Base-by-base conservation (phyloP, 2,329 filamentous ascomycete genomes). In the Pyricularia sp. region DNA sequence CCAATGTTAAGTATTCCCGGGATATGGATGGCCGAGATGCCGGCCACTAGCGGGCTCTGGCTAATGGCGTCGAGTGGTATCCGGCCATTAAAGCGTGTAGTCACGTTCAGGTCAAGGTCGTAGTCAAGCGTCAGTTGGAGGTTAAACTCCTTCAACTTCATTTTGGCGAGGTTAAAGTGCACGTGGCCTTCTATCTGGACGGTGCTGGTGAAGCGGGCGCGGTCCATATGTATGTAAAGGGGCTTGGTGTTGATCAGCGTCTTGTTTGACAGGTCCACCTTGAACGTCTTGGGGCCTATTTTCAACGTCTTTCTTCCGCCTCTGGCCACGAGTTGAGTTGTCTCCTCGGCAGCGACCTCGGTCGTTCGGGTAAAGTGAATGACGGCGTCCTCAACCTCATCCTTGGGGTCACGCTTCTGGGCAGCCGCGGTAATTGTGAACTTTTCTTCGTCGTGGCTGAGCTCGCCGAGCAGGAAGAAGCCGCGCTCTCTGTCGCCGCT, bases 251-350 rank as follows among this genome's bases (percentile, higher is more conserved):
- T 23, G 25, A n/a, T 12, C 0, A 66, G 7, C 6, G 33, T 66
- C n/a, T 25, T 17, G 65, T 55, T 55, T 26, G 65, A 66, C 36
- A 30, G 10, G 33, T 66, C 65, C 65, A 66, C 36, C 23, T 66
- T n/a, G 36, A 66, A 28, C 0, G 65, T 28, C 25, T 66, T 11
- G 23, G 31, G n/a, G 23, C 14, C 25, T 1, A 23, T 26, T 12
- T n/a, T 36, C 4, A 25, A 23, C 5, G 64, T 17, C 58, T 61
- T n/a, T 61, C 12, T 36, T 14, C 33, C 33, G 33, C 33, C 31
- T 36, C 28, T 36, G 31, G 58, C 58, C 9, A 25, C 23, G 23
- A 61, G 4, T 11, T 10, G 4, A 1, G 1, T 1, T 5, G 23
- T 17, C n/a, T 61, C 6, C n/a, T 26, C 58, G 12, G 23, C 58